A percentile compares a stretch with the other conserved stretches of the same genome.
These are phyloP conservation scores for Persicaria tinctoria DNA, from an alignment of 148 eudicot species.

Conservation along the genomic window DNA sequence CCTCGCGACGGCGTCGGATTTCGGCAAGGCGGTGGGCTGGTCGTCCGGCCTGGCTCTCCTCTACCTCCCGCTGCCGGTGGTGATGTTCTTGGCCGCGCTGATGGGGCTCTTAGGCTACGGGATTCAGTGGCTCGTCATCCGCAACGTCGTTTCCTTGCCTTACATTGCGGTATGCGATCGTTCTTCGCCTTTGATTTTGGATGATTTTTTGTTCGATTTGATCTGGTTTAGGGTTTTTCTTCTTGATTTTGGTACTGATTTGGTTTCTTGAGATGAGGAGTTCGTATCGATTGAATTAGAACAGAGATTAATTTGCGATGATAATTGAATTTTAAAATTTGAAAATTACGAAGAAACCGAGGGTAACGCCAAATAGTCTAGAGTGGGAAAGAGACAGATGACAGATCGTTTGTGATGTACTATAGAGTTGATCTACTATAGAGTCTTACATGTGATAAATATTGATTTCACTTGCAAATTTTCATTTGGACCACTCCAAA, in stretches of 20 bases:
- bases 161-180: conserved; percentile 48
- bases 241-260: background rate
- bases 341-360: background rate
- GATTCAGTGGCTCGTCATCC: conserved; percentile 62
- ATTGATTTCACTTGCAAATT: too few relatives aligned
- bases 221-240: background rate
- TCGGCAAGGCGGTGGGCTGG: conserved; percentile 87
- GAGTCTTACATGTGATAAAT: too few relatives aligned
- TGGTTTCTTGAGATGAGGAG: background rate
- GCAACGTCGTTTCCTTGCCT: conserved; percentile 40
- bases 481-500: too few relatives aligned
- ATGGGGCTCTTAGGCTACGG: conserved; percentile 80
- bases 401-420: too few relatives aligned
- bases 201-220: conserved; percentile 7
- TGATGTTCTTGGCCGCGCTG: conserved; percentile 52
- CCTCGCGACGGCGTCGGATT: conserved; percentile 78
- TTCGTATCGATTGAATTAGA: background rate
- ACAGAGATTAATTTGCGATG: background rate
- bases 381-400: too few relatives aligned
- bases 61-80: conserved; percentile 58
- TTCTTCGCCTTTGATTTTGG: background rate
- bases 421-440: too few relatives aligned
- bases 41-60: conserved; percentile 74
- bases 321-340: background rate
- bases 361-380: background rate